Base-by-base conservation (phyloP, 2,329 filamentous ascomycete species). In the Sporothrix variecibatus region DNA sequence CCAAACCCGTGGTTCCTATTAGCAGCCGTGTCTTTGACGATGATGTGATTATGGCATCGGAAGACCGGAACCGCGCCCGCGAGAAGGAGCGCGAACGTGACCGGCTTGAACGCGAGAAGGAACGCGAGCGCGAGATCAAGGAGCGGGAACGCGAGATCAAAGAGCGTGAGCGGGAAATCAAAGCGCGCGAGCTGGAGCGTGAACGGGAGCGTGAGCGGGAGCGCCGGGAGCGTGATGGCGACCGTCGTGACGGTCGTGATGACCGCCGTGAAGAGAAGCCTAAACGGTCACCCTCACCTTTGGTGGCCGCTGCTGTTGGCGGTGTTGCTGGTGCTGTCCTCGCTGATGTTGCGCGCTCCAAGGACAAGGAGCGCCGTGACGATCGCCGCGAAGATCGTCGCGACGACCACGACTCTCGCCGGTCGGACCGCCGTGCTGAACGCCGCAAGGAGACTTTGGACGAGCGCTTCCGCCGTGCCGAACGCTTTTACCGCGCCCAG, bases 1-100 rank as follows among this genome's bases (percentile, higher is more conserved):
- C 95, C 2, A 92, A 94, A 78, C 95, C 95, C 1, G 88, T 93
- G 74, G 86, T 88, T 2, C 93, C 93, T 0, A 90, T 97, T 2
- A 91, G 91, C 51, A 88, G 88, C 75, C 88, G 88, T 23, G 87
- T 95, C 0, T 93, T 94, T 78, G 87, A 90, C 67, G 83, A 87
- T 46, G 82, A 75, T 7, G 71, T 60, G 2, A 71, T 75, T 6
- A 43, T 73, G 38, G 51, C 40, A 17, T 53, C 74, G 70, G 83
- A 82, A 40, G 75, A 77, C 49, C 76, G 76, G 8, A 78, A 78
- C 4, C 58, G 60, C 20, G 75, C 78, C 7, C 77, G 76, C 9
- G 77, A 78, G 34, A 75, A 75, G 15, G 78, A 79, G 43, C 26
- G 76, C 38, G 78, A 76, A 26, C 26, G 28, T 6, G 78, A 78